phyloP scores from a whole-genome alignment of 2,329 filamentous ascomycete species.

The Zymoseptoria ardabiliae region DNA sequence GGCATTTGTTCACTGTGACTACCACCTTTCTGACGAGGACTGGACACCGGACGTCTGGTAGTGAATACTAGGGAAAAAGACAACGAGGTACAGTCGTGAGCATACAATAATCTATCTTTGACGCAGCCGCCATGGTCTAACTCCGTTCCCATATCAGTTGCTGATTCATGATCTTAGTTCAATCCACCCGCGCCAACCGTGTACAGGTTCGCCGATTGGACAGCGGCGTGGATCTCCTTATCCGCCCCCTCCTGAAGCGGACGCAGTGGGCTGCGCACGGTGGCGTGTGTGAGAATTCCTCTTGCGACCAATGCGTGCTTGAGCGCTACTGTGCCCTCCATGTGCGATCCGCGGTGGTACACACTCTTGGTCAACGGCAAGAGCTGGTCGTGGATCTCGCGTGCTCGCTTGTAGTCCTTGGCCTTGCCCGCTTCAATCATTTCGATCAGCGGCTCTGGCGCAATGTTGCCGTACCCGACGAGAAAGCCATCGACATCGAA shows the following conservation, averaged over 20 bases:
- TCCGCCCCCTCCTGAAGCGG: slow-evolving; percentile 39
- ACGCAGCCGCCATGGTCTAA: neutral
- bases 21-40: neutral
- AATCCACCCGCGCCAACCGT: slow-evolving; percentile 24
- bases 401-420: slow-evolving; percentile 42
- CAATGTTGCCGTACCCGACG: slow-evolving; percentile 49
- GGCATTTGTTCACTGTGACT: neutral
- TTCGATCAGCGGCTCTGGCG: slow-evolving; percentile 44
- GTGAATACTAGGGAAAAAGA: neutral
- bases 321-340: slow-evolving; percentile 41
- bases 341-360: slow-evolving; percentile 49
- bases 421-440: slow-evolving; percentile 46
- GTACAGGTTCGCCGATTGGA: slow-evolving; percentile 29
- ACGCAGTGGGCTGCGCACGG: slow-evolving; percentile 44
- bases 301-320: slow-evolving; percentile 48
- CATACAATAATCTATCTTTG: neutral
- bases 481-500: slow-evolving; percentile 49
- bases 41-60: neutral
- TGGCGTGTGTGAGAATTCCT: slow-evolving; percentile 45
- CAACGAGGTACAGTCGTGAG: neutral
- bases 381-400: slow-evolving; percentile 45
- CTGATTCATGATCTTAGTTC: neutral
- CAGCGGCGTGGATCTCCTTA: slow-evolving; percentile 38
- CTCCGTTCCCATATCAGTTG: neutral
- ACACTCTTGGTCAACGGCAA: slow-evolving; percentile 48